phyloP scores from a whole-genome alignment of 805 yeast species.

The Saturnispora serradocipensis region DNA sequence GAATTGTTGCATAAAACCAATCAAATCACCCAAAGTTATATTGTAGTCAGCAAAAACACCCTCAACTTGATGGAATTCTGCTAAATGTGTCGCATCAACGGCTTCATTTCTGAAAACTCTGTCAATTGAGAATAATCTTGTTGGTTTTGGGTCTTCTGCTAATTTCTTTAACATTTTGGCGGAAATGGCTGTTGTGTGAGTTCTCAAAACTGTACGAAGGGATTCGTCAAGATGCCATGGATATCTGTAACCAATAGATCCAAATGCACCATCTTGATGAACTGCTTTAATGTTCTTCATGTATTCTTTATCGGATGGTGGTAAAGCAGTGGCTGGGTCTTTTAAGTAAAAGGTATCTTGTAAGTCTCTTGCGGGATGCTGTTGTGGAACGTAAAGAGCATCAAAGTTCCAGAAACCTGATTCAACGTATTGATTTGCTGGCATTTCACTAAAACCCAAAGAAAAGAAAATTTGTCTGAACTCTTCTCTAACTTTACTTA shows the following conservation, averaged over 20 bases:
- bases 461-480: constrained; percentile 96
- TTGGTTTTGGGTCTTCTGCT: constrained; percentile 82
- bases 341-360: constrained; percentile 97
- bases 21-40: constrained; percentile 89
- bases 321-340: constrained; percentile 76
- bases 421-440: constrained; percentile 96
- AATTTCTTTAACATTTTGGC: constrained; percentile 78
- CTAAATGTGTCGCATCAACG: constrained; percentile 97
- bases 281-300: constrained; percentile 72
- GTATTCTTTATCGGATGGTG: constrained; percentile 74
- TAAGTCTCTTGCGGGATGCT: constrained; percentile 98
- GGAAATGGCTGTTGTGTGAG: constrained; percentile 95
- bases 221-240: constrained; percentile 94
- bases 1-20: constrained; percentile 97
- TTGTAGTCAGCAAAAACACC: constrained; percentile 98
- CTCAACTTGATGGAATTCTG: constrained; percentile 98
- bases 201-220: constrained; percentile 84
- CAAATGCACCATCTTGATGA: constrained; percentile 84
- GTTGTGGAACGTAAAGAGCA: constrained; percentile 94
- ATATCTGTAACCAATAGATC: constrained; percentile 96
- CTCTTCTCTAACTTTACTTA: constrained; percentile 94
- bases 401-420: constrained; percentile 99
- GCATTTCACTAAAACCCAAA: constrained; percentile 99
- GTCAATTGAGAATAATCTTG: constrained; percentile 90
- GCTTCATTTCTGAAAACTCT: constrained; percentile 99